Percentiles rank a stretch among this genome's conserved stretches.
Conservation (phyloP, 2,329 filamentous ascomycete species). For the Neocucurbitaria cava region DNA sequence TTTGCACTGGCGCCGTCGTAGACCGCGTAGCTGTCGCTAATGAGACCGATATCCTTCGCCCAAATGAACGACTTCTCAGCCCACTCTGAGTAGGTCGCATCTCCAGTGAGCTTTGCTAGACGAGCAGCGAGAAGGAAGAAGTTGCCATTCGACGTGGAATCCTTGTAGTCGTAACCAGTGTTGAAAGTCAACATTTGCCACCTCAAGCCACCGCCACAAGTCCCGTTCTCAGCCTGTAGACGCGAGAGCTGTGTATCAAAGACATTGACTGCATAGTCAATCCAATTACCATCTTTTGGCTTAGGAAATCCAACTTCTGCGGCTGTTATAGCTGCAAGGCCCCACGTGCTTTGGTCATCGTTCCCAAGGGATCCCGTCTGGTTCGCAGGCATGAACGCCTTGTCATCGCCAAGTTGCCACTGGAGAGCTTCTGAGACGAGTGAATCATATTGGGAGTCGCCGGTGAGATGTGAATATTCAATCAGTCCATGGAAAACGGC, state of each 20-base stretch:
- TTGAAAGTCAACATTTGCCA: constrained; percentile 82
- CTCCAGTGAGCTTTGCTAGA: constrained; percentile 71
- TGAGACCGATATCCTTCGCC: constrained; percentile 54
- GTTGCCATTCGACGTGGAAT: constrained; percentile 75
- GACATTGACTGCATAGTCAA: constrained; percentile 71
- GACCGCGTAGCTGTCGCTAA: constrained; percentile 56
- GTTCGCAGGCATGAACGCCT: constrained; percentile 51
- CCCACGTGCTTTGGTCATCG: constrained; percentile 76
- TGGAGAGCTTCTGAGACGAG: constrained; percentile 50
- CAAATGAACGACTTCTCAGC: constrained; percentile 68
- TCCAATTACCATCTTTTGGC: constrained; percentile 54
- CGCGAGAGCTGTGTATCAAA: constrained; percentile 72
- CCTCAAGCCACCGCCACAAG: constrained; percentile 69
- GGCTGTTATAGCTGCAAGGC: constrained; percentile 69
- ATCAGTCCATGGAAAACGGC: constrained; percentile 28
- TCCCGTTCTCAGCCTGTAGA: constrained; percentile 65
- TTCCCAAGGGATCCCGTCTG: constrained; percentile 62
- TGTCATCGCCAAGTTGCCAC: constrained; percentile 41
- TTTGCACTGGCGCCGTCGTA: constrained; percentile 56
- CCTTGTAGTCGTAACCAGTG: constrained; percentile 80
- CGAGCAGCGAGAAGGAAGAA: constrained; percentile 82
- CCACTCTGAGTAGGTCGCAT: constrained; percentile 63
- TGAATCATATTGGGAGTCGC: constrained; percentile 50
- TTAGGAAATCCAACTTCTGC: constrained; percentile 71
- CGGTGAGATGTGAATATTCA: constrained; percentile 54